Base-by-base conservation (phyloP, 2,329 filamentous ascomycete species). In the Macrophomina tecta region DNA sequence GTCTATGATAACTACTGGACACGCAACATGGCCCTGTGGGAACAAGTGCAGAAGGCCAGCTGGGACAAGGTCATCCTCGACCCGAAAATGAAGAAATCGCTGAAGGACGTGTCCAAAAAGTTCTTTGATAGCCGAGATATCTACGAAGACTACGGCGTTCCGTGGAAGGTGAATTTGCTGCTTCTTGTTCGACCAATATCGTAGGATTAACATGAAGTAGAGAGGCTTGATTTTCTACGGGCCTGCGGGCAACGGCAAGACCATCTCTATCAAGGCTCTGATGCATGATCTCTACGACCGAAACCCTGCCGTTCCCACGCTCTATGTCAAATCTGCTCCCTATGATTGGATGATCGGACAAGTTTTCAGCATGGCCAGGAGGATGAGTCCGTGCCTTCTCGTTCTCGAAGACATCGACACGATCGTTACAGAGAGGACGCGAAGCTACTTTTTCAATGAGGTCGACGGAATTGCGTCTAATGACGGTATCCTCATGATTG, bases 391-490 rank as follows among this genome's bases (percentile, higher is more conserved):
- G 0, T 91, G 89, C 78, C 86, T 90, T 68, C 84, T 92, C 4
- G 87, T 92, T 46, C 90, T 92, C 67, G 90, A 92, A 74, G 90
- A 92, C 70, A 82, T 92, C 5, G 90, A 92, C 74, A 88, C 85
- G 9, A 84, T 91, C 40, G 85, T 92, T 55, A 83, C 82, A 7
- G 85, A 89, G 64, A 69, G 73, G 2, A 86, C 89, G 14, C 82
- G 89, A 36, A 87, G 84, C 64, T 91, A 90, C 79, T 92, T 92
- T 77, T 81, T 91, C 58, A 92, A 91, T 73, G 89, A 91, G 75
- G 86, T 91, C 3, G 90, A 92, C 69, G 90, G 90, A 0, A 84
- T 92, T 11, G 86, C 87, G 70, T 85, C 82, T 69, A 92, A 92
- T 70, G 87, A 91, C 70, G 90, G 90, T 16, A 90, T 91, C 64